A percentile compares a stretch with the other conserved stretches of the same genome.
Evolutionary conservation across 176 grass and related monocot species (phyloP).

Genomic region (Urochloa ruziziensis): DNA sequence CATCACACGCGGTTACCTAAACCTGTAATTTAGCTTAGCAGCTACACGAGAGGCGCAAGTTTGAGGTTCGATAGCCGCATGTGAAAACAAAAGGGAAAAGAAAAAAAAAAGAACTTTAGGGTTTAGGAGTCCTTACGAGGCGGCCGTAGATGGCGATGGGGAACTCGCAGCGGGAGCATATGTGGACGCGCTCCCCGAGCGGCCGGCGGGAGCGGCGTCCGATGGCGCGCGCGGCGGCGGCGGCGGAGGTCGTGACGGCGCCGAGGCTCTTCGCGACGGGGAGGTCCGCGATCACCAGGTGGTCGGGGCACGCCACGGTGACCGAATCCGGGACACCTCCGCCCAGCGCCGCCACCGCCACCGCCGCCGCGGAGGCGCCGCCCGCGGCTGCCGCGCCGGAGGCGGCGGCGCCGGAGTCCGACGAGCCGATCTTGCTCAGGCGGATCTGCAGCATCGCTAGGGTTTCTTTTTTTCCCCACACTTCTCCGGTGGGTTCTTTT

Average conservation of each 20-base stretch:
- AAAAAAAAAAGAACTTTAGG: background rate
- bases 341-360: constrained; percentile 21
- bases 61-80: background rate
- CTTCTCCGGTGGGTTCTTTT: constrained; percentile 8
- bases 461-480: background rate
- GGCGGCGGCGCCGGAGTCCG: constrained; percentile 40
- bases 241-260: constrained; percentile 63
- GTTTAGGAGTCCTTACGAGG: constrained; percentile 54
- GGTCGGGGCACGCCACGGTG: constrained; percentile 80
- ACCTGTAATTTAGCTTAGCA: background rate
- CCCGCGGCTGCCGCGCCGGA: constrained; percentile 34
- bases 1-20: background rate
- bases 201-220: constrained; percentile 76
- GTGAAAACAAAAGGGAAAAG: no score
- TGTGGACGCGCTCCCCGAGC: constrained; percentile 85
- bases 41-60: background rate
- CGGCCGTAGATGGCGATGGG: constrained; percentile 81
- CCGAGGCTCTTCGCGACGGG: constrained; percentile 84
- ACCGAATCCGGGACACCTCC: constrained; percentile 46
- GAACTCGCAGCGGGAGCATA: constrained; percentile 84
- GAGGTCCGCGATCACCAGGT: constrained; percentile 78
- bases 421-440: constrained; percentile 64
- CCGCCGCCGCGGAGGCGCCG: constrained; percentile 17
- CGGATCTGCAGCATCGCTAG: constrained; percentile 84
- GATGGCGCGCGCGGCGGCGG: constrained; percentile 49